These are phyloP conservation scores for Auxenochlorella protothecoides DNA, from an alignment of 139 green algal genomes.

Conservation along the genomic window DNA sequence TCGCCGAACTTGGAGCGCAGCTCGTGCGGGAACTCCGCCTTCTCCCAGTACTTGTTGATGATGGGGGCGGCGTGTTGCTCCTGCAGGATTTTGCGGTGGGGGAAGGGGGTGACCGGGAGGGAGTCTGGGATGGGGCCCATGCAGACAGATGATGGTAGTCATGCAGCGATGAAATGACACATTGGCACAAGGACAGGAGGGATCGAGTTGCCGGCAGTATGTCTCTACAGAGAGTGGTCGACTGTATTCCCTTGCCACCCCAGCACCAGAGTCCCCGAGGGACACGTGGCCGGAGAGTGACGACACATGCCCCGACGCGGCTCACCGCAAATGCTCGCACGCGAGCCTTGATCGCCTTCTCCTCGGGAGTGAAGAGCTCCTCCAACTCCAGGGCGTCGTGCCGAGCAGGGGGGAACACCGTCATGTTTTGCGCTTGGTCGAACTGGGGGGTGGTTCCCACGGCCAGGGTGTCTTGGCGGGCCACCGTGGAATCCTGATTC, in stretches of 20 bases:
- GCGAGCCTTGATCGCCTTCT: slow-evolving; percentile 41
- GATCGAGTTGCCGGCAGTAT: not conserved
- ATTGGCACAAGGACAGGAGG: not conserved
- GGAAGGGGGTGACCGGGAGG: too few species aligned
- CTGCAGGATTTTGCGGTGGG: not conserved
- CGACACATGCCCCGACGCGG: not conserved
- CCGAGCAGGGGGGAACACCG: slow-evolving; percentile 49
- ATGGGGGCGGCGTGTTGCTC: slow-evolving; percentile 79
- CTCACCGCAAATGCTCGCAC: slow-evolving; percentile 65
- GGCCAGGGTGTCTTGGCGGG: too few species aligned
- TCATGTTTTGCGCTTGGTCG: slow-evolving; percentile 49
- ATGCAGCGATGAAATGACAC: slow-evolving; percentile 10
- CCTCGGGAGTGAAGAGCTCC: slow-evolving; percentile 54
- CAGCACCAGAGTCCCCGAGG: too few species aligned
- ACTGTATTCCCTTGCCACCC: too few species aligned
- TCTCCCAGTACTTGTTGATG: slow-evolving; percentile 81
- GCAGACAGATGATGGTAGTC: too few species aligned
- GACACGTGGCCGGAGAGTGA: too few species aligned
- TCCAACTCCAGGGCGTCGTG: slow-evolving; percentile 62
- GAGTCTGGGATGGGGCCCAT: too few species aligned
- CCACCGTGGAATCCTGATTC: too few species aligned
- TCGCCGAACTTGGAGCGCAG: slow-evolving; percentile 53
- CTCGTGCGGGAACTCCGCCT: slow-evolving; percentile 73
- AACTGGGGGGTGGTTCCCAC: slow-evolving; percentile 17
- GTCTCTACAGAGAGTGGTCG: not conserved